phyloP scores from a whole-genome alignment of 805 yeast genomes.

The Starmerella stellata region DNA sequence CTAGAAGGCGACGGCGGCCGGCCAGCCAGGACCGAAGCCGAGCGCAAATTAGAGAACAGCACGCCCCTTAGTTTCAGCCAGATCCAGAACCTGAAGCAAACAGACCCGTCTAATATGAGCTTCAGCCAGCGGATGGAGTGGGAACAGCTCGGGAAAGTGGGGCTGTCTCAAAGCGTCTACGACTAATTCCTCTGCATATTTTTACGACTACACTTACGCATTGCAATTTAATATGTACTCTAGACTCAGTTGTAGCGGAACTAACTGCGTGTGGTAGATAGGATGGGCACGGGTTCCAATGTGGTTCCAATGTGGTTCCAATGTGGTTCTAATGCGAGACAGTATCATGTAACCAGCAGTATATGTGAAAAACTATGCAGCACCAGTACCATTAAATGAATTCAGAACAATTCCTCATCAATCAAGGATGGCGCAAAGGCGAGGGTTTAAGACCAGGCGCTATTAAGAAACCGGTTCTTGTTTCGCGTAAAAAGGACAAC shows the following conservation, averaged over 20 bases:
- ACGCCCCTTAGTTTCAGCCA: neutral
- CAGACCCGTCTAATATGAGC: conserved; percentile 16
- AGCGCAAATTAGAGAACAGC: neutral
- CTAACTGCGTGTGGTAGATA: no score
- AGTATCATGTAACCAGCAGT: no score
- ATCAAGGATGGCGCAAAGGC: conserved; percentile 87
- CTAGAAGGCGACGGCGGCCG: conserved; percentile 14
- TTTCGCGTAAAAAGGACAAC: conserved; percentile 74
- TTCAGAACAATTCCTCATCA: conserved; percentile 48
- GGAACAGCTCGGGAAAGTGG: conserved; percentile 8
- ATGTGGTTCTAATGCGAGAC: no score
- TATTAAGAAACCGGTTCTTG: conserved; percentile 64
- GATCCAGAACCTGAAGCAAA: neutral
- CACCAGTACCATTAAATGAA: no score
- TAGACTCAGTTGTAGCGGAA: no score
- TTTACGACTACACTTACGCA: neutral
- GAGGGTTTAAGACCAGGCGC: conserved; percentile 70
- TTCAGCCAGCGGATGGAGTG: conserved; percentile 19
- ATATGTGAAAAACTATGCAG: no score
- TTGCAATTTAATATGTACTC: no score
- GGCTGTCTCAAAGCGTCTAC: neutral
- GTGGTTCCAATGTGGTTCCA: no score
- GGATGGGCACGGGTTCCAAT: no score
- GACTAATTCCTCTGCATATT: neutral
- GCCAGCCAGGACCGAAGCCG: conserved; percentile 2